These are phyloP conservation scores for Talaromyces stipitatus DNA, from an alignment of 495 filamentous ascomycete genomes.

Conservation along the genomic window DNA sequence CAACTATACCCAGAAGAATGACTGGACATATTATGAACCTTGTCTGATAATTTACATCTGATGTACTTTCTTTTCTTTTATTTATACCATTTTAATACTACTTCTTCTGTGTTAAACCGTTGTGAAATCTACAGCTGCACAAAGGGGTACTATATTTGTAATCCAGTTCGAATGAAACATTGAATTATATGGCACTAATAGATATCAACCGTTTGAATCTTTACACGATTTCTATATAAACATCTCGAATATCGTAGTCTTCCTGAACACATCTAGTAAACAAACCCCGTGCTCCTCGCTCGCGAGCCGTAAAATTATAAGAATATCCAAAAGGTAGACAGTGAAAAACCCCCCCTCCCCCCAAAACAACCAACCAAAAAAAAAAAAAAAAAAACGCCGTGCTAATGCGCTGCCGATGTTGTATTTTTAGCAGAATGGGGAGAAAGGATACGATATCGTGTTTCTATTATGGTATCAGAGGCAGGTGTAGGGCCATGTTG, in stretches of 20 bases:
- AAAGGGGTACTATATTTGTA: no score
- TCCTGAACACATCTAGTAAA: neutral
- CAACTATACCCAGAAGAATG: constrained; percentile 5
- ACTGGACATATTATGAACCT: neutral
- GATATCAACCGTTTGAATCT: neutral
- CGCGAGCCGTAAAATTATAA: neutral
- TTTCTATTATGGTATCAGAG: neutral
- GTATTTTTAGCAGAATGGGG: neutral
- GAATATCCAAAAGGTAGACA: neutral
- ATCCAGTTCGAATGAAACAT: no score
- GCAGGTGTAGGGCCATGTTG: neutral
- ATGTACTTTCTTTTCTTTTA: neutral
- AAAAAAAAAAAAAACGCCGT: constrained; percentile 3
- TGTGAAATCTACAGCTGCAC: no score
- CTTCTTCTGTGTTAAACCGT: no score
- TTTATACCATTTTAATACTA: neutral
- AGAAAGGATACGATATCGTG: neutral
- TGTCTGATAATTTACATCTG: neutral
- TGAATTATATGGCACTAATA: neutral
- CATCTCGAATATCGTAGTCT: neutral
- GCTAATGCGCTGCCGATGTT: neutral
- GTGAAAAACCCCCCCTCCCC: no score
- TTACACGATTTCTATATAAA: neutral
- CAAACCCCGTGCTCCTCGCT: neutral
- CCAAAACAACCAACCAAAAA: neutral